A percentile compares a stretch with the other conserved stretches of the same genome.
Evolutionary conservation across 2,329 filamentous ascomycete species (phyloP).

Genomic region (Fusarium sp.): DNA sequence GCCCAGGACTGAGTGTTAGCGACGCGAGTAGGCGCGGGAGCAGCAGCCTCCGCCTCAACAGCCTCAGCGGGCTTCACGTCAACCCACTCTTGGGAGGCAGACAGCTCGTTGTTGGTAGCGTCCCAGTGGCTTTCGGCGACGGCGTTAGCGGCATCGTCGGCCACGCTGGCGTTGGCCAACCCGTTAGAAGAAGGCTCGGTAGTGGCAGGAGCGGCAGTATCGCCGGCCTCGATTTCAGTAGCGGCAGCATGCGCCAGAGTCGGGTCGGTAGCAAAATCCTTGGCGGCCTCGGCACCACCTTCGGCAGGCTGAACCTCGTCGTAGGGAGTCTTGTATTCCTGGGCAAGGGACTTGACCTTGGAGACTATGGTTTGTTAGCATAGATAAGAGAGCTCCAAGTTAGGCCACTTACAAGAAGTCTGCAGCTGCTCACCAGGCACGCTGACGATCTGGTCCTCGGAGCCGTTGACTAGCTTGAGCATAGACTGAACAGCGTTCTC

Average conservation of each 20-base stretch:
- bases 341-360: slow-evolving; percentile 57
- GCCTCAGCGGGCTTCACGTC: slow-evolving; percentile 75
- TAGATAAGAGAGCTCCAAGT: neutral
- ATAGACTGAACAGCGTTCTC: slow-evolving; percentile 78
- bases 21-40: slow-evolving; percentile 63
- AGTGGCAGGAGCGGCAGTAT: slow-evolving; percentile 53
- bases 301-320: slow-evolving; percentile 50
- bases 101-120: slow-evolving; percentile 55
- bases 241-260: slow-evolving; percentile 74
- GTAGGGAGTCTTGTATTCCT: slow-evolving; percentile 63
- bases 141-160: slow-evolving; percentile 66
- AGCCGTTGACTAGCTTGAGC: slow-evolving; percentile 79
- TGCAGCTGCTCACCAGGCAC: slow-evolving; percentile 72
- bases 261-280: slow-evolving; percentile 65
- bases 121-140: slow-evolving; percentile 77
- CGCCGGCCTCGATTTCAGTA: slow-evolving; percentile 70
- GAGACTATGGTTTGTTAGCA: slow-evolving; percentile 49
- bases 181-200: slow-evolving; percentile 54
- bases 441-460: slow-evolving; percentile 72
- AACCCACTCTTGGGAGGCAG: slow-evolving; percentile 76
- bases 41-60: slow-evolving; percentile 76
- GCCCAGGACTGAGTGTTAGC: slow-evolving; percentile 78
- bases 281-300: slow-evolving; percentile 48
- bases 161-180: slow-evolving; percentile 62
- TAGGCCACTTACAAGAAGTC: slow-evolving; percentile 75